Evolutionary conservation across 1,284 basidiomycete species (phyloP).

Genomic region (Anthracocystis setariae): DNA sequence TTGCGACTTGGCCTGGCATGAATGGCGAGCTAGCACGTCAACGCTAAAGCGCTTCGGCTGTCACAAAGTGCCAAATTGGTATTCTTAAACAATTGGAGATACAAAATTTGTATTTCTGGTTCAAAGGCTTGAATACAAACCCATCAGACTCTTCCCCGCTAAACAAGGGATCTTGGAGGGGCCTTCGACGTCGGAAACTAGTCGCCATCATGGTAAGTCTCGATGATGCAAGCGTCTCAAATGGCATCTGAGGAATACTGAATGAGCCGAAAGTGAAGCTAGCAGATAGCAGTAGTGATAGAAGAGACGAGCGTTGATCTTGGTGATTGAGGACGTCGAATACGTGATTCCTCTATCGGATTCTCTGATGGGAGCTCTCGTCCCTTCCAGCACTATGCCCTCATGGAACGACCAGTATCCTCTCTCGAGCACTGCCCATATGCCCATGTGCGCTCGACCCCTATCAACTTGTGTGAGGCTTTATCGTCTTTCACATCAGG

Average conservation of each 20-base stretch:
- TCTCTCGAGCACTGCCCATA: too few relatives aligned
- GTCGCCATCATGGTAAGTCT: not conserved
- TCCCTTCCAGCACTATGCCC: too few relatives aligned
- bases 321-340: not conserved
- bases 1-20: constrained; percentile 10
- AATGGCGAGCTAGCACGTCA: constrained; percentile 50
- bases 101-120: constrained; percentile 14
- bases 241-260: not conserved
- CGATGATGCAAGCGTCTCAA: not conserved
- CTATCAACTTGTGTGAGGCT: too few relatives aligned
- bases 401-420: too few relatives aligned
- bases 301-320: not conserved
- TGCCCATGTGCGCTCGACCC: too few relatives aligned
- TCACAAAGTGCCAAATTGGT: constrained; percentile 39
- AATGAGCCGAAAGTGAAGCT: too few relatives aligned
- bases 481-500: too few relatives aligned
- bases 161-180: not conserved
- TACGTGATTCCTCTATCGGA: not conserved
- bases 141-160: not conserved
- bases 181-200: not conserved
- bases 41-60: constrained; percentile 27
- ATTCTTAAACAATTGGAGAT: not conserved
- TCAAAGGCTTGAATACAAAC: constrained; percentile 1
- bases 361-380: not conserved
- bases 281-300: too few relatives aligned